These are phyloP conservation scores for Lyophyllum shimeji DNA, from an alignment of 768 basidiomycete genomes.

Conservation along the genomic window DNA sequence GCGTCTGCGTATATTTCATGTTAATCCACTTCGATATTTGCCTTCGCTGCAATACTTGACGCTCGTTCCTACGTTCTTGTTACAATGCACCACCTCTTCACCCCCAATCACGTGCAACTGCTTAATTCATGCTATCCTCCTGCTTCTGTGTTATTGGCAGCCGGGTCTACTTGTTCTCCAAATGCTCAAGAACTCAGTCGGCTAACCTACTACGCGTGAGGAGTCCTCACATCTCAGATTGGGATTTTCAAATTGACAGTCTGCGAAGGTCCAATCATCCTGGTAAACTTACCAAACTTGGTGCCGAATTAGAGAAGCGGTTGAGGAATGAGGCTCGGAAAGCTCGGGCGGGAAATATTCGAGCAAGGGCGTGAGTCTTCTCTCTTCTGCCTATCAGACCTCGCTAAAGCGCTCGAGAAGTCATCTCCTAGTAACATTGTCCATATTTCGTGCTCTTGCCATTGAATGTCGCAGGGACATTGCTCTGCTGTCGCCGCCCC, in stretches of 20 bases:
- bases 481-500: slow-evolving; percentile 65
- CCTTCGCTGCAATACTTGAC: slow-evolving; percentile 9
- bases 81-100: slow-evolving; percentile 70
- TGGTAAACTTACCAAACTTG: slow-evolving; percentile 76
- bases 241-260: background rate
- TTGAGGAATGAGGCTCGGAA: slow-evolving; percentile 62
- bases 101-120: slow-evolving; percentile 81
- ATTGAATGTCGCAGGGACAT: slow-evolving; percentile 88
- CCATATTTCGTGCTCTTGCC: slow-evolving; percentile 78
- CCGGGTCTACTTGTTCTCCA: slow-evolving; percentile 76
- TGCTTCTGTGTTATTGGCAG: slow-evolving; percentile 65
- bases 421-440: slow-evolving; percentile 77
- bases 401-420: slow-evolving; percentile 33
- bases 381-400: background rate
- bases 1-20: slow-evolving; percentile 7
- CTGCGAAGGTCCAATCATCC: slow-evolving; percentile 64
- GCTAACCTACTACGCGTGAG: slow-evolving; percentile 79
- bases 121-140: slow-evolving; percentile 88
- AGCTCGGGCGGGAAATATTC: slow-evolving; percentile 72
- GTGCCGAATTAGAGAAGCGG: slow-evolving; percentile 75
- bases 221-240: background rate
- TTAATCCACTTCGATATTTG: slow-evolving; percentile 6
- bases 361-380: slow-evolving; percentile 72
- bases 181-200: slow-evolving; percentile 85
- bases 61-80: slow-evolving; percentile 13